Evolutionary conservation across 371 early-diverging fungal species (phyloP).

Genomic region (Mucor ambiguus): DNA sequence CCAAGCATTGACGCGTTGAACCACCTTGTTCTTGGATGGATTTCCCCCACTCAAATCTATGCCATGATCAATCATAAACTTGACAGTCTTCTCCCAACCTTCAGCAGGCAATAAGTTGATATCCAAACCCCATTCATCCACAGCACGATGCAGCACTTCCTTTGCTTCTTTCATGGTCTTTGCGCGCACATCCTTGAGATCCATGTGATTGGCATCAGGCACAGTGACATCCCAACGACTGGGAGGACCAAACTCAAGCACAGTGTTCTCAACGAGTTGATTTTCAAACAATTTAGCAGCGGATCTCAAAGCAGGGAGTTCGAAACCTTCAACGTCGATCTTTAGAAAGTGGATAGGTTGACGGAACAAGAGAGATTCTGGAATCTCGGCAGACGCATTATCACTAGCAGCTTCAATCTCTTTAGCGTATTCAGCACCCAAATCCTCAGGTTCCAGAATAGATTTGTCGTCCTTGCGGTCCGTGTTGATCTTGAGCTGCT

Average conservation of each 20-base stretch:
- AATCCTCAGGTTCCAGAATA: slow-evolving; percentile 27
- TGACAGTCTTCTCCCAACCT: slow-evolving; percentile 43
- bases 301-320: slow-evolving; percentile 43
- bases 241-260: slow-evolving; percentile 52
- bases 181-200: slow-evolving; percentile 20
- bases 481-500: slow-evolving; percentile 2
- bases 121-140: slow-evolving; percentile 42
- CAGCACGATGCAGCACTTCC: slow-evolving; percentile 25
- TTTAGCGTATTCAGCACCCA: slow-evolving; percentile 34
- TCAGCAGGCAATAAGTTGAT: slow-evolving; percentile 45
- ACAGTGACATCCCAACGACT: slow-evolving; percentile 48
- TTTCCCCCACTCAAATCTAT: slow-evolving; percentile 29
- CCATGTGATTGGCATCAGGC: slow-evolving; percentile 16
- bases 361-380: slow-evolving; percentile 30
- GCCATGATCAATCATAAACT: slow-evolving; percentile 37
- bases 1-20: slow-evolving; percentile 42
- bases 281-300: slow-evolving; percentile 40
- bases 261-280: slow-evolving; percentile 43
- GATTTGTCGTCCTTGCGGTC: slow-evolving; percentile 18
- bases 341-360: slow-evolving; percentile 53
- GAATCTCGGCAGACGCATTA: not conserved
- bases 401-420: slow-evolving; percentile 13
- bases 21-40: slow-evolving; percentile 30
- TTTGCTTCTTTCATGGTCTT: slow-evolving; percentile 31
- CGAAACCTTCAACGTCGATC: slow-evolving; percentile 55